Base-by-base conservation (phyloP, 176 grass and related monocot species). In the Oryza nivara region DNA sequence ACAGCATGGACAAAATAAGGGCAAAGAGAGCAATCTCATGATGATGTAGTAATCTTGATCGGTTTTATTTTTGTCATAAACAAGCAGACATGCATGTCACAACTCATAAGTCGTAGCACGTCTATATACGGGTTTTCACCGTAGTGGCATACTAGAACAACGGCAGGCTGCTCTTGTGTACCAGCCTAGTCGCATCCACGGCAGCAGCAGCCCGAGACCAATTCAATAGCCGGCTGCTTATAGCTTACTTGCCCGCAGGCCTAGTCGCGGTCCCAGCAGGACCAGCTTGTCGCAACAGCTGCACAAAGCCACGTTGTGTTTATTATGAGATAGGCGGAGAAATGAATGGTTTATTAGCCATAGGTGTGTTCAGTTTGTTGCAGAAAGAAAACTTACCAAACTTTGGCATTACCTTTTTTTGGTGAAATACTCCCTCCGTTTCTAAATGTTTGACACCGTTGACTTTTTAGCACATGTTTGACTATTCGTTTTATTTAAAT, bases 231-330 rank as follows among this genome's bases (percentile, higher is more conserved):
- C 9, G 25, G 58, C n/a, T 23, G 58, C 58, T 16, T 7, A 44
- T n/a, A 63, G 58, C 17, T 72, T 72, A 82, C 79, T 66, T 77
- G 56, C 25, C 46, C 25, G 71, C 58, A 17, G 85, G 68, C 38
- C 87, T 88, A 47, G 82, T 83, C 6, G 91, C 92, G 8, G 68
- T 86, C 69, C 78, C 81, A 19, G 72, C 49, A 81, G 89, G 88
- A 63, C 89, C 77, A 3, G 83, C 91, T 82, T 93, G 96, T 84
- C 82, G 74, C 45, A 93, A 70, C 51, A 94, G 81, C 92, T 94
- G 88, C 26, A 14, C 74, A n/a, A 34, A 23, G 58, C 20, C 68
- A 86, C 38, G 76, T 8, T 35, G 73, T 74, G 70, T 22, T 32
- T 28, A 25, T 84, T 74, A 26, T 6, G 9, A 77, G 66, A 34